phyloP scores from a whole-genome alignment of 257 asterid genomes.

The Perilla frutescens region DNA sequence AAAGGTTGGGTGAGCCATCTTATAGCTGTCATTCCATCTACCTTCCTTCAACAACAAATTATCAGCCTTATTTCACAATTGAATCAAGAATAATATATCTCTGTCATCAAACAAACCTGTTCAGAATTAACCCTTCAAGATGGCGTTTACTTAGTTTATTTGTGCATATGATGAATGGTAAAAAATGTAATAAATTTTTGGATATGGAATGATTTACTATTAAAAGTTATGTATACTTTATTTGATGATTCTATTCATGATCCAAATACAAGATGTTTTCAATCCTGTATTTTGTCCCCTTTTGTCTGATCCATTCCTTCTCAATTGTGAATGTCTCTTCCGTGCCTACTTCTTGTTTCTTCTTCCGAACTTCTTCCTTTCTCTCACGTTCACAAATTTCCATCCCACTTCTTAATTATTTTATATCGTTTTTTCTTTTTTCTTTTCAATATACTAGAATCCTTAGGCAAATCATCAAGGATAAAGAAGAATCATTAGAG shows the following conservation, averaged over 20 bases:
- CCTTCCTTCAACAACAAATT: not conserved
- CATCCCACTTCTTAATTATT: no score
- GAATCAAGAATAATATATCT: not conserved
- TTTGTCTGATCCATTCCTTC: no score
- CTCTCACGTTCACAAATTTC: no score
- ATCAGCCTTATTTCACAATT: not conserved
- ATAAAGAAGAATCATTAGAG: no score
- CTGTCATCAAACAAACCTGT: not conserved
- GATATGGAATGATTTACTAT: not conserved
- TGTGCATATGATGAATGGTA: not conserved
- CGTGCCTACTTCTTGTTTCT: no score
- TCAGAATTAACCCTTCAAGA: not conserved
- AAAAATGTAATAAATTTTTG: not conserved
- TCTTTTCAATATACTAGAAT: no score
- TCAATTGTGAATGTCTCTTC: no score
- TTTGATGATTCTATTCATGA: not conserved
- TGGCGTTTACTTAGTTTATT: not conserved
- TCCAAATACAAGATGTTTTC: not conserved
- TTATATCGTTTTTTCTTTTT: no score
- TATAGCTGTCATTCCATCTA: not conserved
- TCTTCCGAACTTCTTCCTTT: no score
- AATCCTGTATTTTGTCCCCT: no score
- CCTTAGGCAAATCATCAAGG: no score
- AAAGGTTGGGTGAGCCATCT: not conserved
- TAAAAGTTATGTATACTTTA: not conserved